phyloP scores from a whole-genome alignment of 352 stramenopile genomes.

The Pseudoperonospora humuli region DNA sequence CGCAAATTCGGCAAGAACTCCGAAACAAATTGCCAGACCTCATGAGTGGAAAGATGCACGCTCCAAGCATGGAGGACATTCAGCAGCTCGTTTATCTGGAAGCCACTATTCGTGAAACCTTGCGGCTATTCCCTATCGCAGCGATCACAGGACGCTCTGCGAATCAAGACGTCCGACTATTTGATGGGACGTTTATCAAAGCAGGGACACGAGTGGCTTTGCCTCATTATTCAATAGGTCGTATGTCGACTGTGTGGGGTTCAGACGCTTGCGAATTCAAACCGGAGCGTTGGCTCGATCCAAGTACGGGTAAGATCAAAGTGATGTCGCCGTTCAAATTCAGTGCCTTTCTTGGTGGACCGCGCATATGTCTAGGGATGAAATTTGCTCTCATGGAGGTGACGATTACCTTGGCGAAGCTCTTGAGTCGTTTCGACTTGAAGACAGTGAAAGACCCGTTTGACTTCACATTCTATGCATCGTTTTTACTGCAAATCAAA shows the following conservation, averaged over 20 bases:
- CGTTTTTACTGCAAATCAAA: slow-evolving; percentile 41
- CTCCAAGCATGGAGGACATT: slow-evolving; percentile 29
- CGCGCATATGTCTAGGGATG: slow-evolving; percentile 59
- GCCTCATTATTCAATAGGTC: slow-evolving; percentile 52
- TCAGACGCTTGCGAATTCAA: slow-evolving; percentile 51
- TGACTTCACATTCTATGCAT: slow-evolving; percentile 33
- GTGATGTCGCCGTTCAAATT: slow-evolving; percentile 58
- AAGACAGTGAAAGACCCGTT: slow-evolving; percentile 33
- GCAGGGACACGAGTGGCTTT: slow-evolving; percentile 49
- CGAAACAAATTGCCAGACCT: slow-evolving; percentile 40
- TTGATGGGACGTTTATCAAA: slow-evolving; percentile 58
- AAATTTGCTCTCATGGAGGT: slow-evolving; percentile 57
- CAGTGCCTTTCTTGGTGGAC: slow-evolving; percentile 52
- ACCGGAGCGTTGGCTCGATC: slow-evolving; percentile 62
- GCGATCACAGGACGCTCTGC: slow-evolving; percentile 45
- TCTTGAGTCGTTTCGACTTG: slow-evolving; percentile 48
- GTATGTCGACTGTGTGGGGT: slow-evolving; percentile 52
- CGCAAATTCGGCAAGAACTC: slow-evolving; percentile 34
- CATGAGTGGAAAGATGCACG: slow-evolving; percentile 1
- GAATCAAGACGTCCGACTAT: slow-evolving; percentile 45
- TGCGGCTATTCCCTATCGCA: slow-evolving; percentile 55
- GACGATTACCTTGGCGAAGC: slow-evolving; percentile 47
- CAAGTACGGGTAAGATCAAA: slow-evolving; percentile 26
- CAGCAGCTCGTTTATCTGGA: slow-evolving; percentile 42
- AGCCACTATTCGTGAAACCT: slow-evolving; percentile 40